A percentile compares a stretch with the other conserved stretches of the same genome.
Conservation (phyloP, 805 yeast genomes). For the Phaffomyces thermotolerans region DNA sequence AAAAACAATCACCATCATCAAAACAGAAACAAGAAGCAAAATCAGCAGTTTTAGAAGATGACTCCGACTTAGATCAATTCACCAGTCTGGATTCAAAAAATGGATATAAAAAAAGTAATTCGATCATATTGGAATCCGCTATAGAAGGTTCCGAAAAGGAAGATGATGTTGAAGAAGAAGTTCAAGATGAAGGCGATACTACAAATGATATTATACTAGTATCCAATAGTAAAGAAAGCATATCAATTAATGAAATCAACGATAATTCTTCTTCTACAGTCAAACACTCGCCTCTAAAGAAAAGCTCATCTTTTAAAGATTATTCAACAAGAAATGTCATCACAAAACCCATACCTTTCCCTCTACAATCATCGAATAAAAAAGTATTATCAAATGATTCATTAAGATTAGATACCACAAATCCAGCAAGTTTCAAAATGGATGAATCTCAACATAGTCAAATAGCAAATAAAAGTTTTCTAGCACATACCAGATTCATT, state of each 20-base stretch:
- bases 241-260: background rate
- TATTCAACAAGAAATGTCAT: too few species aligned
- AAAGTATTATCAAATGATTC: background rate
- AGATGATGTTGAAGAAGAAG: conserved; percentile 5
- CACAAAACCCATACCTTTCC: too few species aligned
- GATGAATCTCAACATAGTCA: conserved; percentile 8
- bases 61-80: background rate
- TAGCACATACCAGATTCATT: conserved; percentile 15
- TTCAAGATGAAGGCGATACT: background rate
- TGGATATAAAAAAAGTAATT: background rate
- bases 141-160: background rate
- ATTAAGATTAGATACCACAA: background rate
- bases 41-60: background rate
- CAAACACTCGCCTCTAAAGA: background rate
- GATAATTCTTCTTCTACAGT: background rate
- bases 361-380: background rate
- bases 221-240: conserved; percentile 16
- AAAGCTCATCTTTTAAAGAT: background rate
- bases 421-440: background rate
- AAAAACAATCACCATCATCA: background rate
- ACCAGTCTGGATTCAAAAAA: background rate
- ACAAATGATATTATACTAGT: conserved; percentile 18
- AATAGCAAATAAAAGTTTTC: conserved; percentile 10
- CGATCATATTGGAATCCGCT: background rate
- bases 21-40: background rate